phyloP scores from a whole-genome alignment of 768 basidiomycete genomes.

The Mycena galopus region DNA sequence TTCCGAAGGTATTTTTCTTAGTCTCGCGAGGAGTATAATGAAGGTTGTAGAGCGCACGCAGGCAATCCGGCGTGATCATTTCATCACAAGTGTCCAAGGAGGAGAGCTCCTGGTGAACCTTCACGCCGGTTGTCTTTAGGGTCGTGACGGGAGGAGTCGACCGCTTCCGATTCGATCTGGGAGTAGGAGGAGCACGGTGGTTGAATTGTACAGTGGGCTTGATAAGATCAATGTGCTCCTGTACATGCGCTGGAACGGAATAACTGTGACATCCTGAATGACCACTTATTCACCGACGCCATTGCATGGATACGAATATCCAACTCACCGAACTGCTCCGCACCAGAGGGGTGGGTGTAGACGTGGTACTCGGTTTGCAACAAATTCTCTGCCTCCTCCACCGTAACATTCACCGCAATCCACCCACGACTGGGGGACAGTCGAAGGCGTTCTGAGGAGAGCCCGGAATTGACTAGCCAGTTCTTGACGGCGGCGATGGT shows the following conservation, averaged over 20 bases:
- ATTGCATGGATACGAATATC: not conserved
- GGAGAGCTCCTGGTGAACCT: slow-evolving; percentile 1
- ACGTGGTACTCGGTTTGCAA: slow-evolving; percentile 58
- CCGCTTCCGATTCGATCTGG: slow-evolving; percentile 33
- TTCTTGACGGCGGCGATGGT: slow-evolving; percentile 52
- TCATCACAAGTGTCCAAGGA: slow-evolving; percentile 50
- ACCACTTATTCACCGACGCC: no score
- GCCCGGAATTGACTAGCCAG: slow-evolving; percentile 56
- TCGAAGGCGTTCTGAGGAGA: slow-evolving; percentile 50
- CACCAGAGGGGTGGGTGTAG: slow-evolving; percentile 54
- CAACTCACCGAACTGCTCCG: slow-evolving; percentile 52
- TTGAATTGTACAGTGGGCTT: slow-evolving; percentile 60
- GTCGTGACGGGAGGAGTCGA: slow-evolving; percentile 18
- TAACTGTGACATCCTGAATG: slow-evolving; percentile 53
- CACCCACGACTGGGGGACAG: slow-evolving; percentile 51
- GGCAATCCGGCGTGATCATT: slow-evolving; percentile 55
- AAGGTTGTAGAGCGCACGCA: slow-evolving; percentile 55
- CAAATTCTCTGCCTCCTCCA: slow-evolving; percentile 58
- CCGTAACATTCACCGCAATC: slow-evolving; percentile 56
- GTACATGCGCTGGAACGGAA: slow-evolving; percentile 54
- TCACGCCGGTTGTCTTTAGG: slow-evolving; percentile 32
- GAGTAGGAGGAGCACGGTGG: slow-evolving; percentile 33
- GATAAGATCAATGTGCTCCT: slow-evolving; percentile 56
- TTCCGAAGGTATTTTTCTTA: slow-evolving; percentile 54
- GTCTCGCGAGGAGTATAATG: slow-evolving; percentile 45